A percentile compares a stretch with the other conserved stretches of the same genome.
These are phyloP conservation scores for Stephania cephalantha DNA, from an alignment of 164 flowering plant genomes.

Conservation along the genomic window DNA sequence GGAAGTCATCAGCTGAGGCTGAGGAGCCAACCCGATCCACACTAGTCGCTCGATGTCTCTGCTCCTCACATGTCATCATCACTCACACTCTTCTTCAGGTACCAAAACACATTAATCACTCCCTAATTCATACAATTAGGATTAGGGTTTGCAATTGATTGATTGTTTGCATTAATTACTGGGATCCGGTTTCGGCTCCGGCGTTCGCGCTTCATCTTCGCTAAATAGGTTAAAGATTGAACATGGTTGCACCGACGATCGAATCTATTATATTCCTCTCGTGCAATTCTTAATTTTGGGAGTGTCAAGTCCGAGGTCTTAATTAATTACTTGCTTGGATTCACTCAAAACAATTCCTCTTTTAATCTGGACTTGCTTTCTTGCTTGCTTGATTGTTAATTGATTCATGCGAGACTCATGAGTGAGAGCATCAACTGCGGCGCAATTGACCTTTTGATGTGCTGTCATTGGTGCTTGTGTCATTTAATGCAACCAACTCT, in stretches of 20 bases:
- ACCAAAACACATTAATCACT: too few relatives aligned
- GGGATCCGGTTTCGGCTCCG: constrained; percentile 13
- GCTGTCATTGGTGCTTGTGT: background rate
- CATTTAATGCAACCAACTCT: constrained; percentile 1
- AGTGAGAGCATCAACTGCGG: constrained; percentile 12
- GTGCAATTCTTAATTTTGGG: background rate
- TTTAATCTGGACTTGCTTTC: background rate
- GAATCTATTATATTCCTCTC: constrained; percentile 9
- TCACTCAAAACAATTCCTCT: background rate
- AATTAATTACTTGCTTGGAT: background rate
- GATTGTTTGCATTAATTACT: constrained; percentile 2
- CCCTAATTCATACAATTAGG: background rate
- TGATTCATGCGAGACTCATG: background rate
- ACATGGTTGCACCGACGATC: constrained; percentile 4
- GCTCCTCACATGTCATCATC: background rate
- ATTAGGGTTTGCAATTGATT: background rate
- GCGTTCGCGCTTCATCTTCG: background rate
- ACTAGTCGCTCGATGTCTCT: constrained; percentile 5
- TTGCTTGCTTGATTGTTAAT: too few relatives aligned
- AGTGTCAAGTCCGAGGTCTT: background rate
- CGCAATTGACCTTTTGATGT: constrained; percentile 3
- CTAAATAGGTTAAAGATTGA: background rate
- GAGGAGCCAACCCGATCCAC: constrained; percentile 9
- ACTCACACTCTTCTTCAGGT: background rate
- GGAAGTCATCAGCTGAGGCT: background rate